A percentile compares a stretch with the other conserved stretches of the same genome.
Evolutionary conservation across 2,329 filamentous ascomycete species (phyloP).

Genomic region (Penicillium sp.): DNA sequence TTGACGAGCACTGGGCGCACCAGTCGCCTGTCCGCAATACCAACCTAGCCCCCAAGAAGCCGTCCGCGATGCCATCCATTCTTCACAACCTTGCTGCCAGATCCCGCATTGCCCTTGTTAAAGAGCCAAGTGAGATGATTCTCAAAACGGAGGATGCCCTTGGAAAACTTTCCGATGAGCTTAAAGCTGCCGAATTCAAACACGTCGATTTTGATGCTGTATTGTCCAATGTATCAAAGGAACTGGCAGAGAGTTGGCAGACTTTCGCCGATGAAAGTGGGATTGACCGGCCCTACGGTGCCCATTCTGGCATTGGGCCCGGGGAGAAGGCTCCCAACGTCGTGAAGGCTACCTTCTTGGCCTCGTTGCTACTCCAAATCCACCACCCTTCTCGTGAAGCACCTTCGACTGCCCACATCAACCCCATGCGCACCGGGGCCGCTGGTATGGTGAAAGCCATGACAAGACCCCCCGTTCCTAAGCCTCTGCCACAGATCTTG

Average conservation of each 20-base stretch:
- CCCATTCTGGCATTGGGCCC: constrained; percentile 63
- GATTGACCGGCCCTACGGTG: constrained; percentile 28
- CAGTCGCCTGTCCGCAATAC: constrained; percentile 35
- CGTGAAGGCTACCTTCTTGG: constrained; percentile 75
- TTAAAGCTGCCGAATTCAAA: constrained; percentile 32
- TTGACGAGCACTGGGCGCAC: constrained; percentile 40
- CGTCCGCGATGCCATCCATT: constrained; percentile 66
- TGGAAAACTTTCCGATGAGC: constrained; percentile 58
- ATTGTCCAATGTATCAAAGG: constrained; percentile 36
- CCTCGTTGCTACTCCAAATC: constrained; percentile 72
- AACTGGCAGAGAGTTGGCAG: constrained; percentile 38
- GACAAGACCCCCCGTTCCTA: constrained; percentile 26
- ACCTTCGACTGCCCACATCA: constrained; percentile 21
- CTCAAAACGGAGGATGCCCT: constrained; percentile 72
- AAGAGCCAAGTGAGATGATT: constrained; percentile 70
- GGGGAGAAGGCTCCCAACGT: constrained; percentile 61
- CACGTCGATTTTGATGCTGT: constrained; percentile 31
- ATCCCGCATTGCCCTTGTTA: constrained; percentile 58
- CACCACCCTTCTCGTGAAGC: constrained; percentile 63
- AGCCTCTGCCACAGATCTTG: constrained; percentile 69
- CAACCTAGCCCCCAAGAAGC: constrained; percentile 44
- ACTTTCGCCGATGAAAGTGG: constrained; percentile 43
- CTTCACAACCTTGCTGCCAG: constrained; percentile 66
- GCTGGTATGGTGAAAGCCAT: constrained; percentile 32
- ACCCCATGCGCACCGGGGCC: constrained; percentile 26